phyloP scores from a whole-genome alignment of 768 basidiomycete genomes.

The Cubamyces sp. region DNA sequence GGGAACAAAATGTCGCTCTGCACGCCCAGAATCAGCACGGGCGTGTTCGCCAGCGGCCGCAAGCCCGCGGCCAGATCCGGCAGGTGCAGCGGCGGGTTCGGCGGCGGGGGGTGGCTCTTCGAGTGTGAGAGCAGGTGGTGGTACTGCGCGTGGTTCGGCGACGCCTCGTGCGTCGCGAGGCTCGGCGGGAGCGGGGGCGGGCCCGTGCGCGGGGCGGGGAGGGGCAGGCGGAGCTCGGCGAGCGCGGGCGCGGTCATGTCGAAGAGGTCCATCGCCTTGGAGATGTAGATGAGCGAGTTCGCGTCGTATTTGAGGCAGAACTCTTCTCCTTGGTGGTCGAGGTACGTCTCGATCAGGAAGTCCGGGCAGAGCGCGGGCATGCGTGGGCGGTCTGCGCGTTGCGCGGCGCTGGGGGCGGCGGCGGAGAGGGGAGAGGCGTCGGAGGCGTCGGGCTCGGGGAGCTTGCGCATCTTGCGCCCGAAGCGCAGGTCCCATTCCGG shows the following conservation, averaged over 20 bases:
- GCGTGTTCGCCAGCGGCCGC: constrained; percentile 71
- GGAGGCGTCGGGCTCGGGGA: constrained; percentile 38
- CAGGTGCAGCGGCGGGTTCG: constrained; percentile 75
- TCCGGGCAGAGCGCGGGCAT: constrained; percentile 90
- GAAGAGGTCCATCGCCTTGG: constrained; percentile 99
- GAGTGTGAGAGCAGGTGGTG: constrained; percentile 48
- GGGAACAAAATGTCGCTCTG: constrained; percentile 98
- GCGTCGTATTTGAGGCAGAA: constrained; percentile 98
- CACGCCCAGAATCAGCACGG: constrained; percentile 87
- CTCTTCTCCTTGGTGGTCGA: constrained; percentile 95
- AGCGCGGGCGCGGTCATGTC: constrained; percentile 88
- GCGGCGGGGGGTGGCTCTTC: constrained; percentile 73
- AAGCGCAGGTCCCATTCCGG: constrained; percentile 99
- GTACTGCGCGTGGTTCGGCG: constrained; percentile 30
- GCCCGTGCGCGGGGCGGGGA: constrained; percentile 31
- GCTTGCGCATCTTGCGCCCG: constrained; percentile 68
- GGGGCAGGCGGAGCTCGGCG: constrained; percentile 61
- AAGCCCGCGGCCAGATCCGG: constrained; percentile 80
- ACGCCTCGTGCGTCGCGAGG: constrained; percentile 28
- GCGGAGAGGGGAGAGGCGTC: too few species aligned
- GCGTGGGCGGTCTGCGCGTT: constrained; percentile 23
- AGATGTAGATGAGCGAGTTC: constrained; percentile 97
- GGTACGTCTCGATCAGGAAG: constrained; percentile 97
- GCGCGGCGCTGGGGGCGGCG: too few species aligned
- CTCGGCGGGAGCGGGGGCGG: constrained; percentile 37